These are phyloP conservation scores for Pontederia paniculata DNA, from an alignment of 176 grass and related monocot species.

Conservation along the genomic window DNA sequence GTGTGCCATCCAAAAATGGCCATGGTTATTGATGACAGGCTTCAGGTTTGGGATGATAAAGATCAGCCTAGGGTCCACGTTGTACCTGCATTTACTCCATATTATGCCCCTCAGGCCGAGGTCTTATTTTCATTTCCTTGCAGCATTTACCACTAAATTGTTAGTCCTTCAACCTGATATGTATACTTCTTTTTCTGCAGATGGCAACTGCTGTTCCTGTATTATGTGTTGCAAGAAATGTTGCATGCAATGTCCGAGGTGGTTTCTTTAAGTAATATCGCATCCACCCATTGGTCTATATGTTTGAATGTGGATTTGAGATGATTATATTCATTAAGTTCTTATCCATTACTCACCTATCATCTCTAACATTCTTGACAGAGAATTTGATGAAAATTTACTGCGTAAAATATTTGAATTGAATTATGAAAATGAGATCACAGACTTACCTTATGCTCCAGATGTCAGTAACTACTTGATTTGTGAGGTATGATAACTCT, in stretches of 20 bases:
- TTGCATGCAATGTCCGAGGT: constrained; percentile 93
- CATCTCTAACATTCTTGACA: constrained; percentile 12
- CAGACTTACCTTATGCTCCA: constrained; percentile 84
- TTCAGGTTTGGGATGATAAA: constrained; percentile 91
- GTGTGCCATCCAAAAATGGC: constrained; percentile 96
- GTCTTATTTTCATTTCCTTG: constrained; percentile 27
- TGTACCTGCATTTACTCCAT: constrained; percentile 83
- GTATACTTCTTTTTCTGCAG: constrained; percentile 31
- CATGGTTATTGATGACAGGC: constrained; percentile 97
- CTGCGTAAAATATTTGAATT: constrained; percentile 71
- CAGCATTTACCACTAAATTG: constrained; percentile 3
- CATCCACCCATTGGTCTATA: not conserved
- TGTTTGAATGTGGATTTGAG: constrained; percentile 13
- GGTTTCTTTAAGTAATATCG: constrained; percentile 86
- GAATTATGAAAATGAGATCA: constrained; percentile 69
- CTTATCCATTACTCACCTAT: constrained; percentile 6
- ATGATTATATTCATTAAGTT: constrained; percentile 6
- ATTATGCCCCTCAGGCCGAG: constrained; percentile 94
- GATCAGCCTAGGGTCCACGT: constrained; percentile 97
- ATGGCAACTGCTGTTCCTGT: constrained; percentile 79
- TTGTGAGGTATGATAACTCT: constrained; percentile 42
- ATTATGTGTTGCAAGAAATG: constrained; percentile 96
- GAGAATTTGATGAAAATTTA: constrained; percentile 91
- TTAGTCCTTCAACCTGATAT: not conserved
- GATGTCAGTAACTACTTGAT: constrained; percentile 85